Conservation (phyloP, 805 yeast genomes). For the Metschnikowia aberdeeniae region DNA sequence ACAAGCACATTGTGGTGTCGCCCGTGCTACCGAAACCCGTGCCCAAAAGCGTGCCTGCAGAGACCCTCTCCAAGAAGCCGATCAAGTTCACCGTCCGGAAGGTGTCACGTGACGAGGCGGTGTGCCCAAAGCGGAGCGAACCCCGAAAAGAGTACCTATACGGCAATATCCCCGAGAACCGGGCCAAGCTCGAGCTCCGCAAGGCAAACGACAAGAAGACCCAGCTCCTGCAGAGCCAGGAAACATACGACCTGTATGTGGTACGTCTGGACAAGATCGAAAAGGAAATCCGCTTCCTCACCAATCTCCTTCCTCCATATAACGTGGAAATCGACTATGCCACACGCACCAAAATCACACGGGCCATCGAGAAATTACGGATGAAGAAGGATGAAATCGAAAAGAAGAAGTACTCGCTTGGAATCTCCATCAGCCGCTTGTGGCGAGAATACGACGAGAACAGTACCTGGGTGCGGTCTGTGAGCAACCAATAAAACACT, state of each 20-base stretch:
- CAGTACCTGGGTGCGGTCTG: constrained; percentile 40
- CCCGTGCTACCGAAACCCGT: constrained; percentile 10
- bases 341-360: constrained; percentile 36
- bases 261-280: constrained; percentile 33
- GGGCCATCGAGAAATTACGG: constrained; percentile 37
- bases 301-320: constrained; percentile 39
- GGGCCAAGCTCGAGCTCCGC: constrained; percentile 10
- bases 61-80: constrained; percentile 11
- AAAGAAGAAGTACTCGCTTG: constrained; percentile 39
- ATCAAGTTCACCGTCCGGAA: constrained; percentile 20
- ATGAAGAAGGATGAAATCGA: constrained; percentile 40
- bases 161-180: constrained; percentile 19
- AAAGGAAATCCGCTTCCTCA: constrained; percentile 37
- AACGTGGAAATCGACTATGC: constrained; percentile 42
- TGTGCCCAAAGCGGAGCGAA: neutral
- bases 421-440: constrained; percentile 39
- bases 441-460: constrained; percentile 42
- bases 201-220: constrained; percentile 9
- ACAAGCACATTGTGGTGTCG: constrained; percentile 2
- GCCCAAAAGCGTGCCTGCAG: constrained; percentile 4
- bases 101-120: constrained; percentile 14
- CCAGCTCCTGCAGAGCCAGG: constrained; percentile 21
- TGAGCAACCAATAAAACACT: constrained; percentile 16
- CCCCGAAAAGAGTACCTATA: constrained; percentile 9
- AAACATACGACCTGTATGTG: constrained; percentile 32